A percentile compares a stretch with the other conserved stretches of the same genome.
phyloP scores from a whole-genome alignment of 2,329 filamentous ascomycete genomes.

The Microdochium nivale region DNA sequence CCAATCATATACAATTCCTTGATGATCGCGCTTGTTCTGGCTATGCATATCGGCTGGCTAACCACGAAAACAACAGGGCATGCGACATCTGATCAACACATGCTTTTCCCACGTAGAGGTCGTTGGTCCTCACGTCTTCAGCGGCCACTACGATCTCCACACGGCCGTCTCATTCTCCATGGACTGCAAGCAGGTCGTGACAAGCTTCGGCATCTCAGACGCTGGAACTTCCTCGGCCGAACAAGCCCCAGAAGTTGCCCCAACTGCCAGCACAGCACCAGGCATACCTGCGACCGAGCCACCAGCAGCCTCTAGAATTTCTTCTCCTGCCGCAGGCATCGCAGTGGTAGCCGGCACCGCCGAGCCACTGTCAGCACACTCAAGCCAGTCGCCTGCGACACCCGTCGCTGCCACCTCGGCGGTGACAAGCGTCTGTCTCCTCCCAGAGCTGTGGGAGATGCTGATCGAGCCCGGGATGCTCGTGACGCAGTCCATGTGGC shows the following conservation, averaged over 20 bases:
- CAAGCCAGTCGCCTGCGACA: background rate
- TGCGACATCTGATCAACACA: conserved; percentile 47
- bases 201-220: background rate
- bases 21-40: background rate
- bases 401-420: background rate
- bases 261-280: background rate
- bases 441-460: conserved; percentile 39
- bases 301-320: background rate
- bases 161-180: conserved; percentile 14
- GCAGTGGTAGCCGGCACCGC: too few species aligned
- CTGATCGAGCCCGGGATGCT: conserved; percentile 44
- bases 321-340: background rate
- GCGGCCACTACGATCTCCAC: conserved; percentile 45
- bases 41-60: background rate
- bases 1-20: too few species aligned
- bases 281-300: background rate
- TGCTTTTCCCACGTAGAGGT: conserved; percentile 46
- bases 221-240: background rate
- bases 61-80: conserved; percentile 33
- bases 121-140: conserved; percentile 42
- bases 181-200: background rate
- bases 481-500: conserved; percentile 52
- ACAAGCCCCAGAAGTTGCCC: too few species aligned
- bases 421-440: background rate
- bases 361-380: background rate